Evolutionary conservation across 106 monocot species (phyloP), one percentile per base, ranked within the genome.

Genomic region (Narthecium ossifragum): DNA sequence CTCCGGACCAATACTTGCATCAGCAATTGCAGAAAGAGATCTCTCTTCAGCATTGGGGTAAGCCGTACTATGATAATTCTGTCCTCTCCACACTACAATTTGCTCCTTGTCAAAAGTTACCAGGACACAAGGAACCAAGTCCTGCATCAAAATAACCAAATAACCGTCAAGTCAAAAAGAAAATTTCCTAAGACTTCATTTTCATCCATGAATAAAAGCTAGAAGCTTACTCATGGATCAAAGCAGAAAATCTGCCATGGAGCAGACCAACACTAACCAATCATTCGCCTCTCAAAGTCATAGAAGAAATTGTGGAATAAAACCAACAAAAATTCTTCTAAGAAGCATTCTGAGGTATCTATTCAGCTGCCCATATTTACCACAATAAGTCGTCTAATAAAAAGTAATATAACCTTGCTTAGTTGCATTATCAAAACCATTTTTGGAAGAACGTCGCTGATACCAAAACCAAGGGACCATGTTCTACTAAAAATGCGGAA

Each of bases 81-180:
- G 78, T 55, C 96, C 84, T 69, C 75, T 91, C 96, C 90, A 98
- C 23, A 90, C 31, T 12, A 96, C 84, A 72, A 98, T 80, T 71
- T 98, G 96, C 64, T 98, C 96, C 64, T 84, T 98, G 6, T 87
- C 70, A 68, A 98, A 98, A 43, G 84, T 84, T 43, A 98, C 87
- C 33, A 81, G 79, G 18, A 82, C 57, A 46, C 96, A 98, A 22
- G 96, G 87, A 60, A 98, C 84, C 62, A 98, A 68, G 33, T 88
- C 84, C 96, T 98, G 76, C 55, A 67, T 22, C 26, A 70, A 57
- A 24, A 63, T 51, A 55, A 41, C 10, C 41, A 23, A 52, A 52
- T 52, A n/a, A 51, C 10, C 0, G 10, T 4, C 43, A 17, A 10
- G 12, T 17, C 43, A 17, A 13, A 43, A 13, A 43, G 18, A 43